phyloP scores from a whole-genome alignment of 768 basidiomycete species.

The Rhizopogon vinicolor region DNA sequence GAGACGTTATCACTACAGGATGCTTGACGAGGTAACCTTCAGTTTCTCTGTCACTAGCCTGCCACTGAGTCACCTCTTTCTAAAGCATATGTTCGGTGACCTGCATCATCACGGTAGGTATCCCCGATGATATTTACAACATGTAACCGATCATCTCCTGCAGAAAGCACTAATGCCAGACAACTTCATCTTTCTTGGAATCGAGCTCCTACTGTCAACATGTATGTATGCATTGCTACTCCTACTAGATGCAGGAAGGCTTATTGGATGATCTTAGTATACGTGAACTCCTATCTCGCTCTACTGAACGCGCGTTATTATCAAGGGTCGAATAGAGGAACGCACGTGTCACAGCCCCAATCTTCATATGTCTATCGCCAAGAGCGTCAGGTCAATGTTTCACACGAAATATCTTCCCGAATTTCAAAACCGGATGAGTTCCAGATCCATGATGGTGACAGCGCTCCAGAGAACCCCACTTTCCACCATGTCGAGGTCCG shows the following conservation, averaged over 20 bases:
- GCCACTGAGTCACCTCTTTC: background rate
- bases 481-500: background rate
- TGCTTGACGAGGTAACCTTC: background rate
- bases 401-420: constrained; percentile 12
- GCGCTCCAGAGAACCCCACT: background rate
- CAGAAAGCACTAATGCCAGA: constrained; percentile 47
- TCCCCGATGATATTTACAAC: background rate
- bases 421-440: background rate
- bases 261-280: constrained; percentile 31
- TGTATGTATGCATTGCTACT: constrained; percentile 29
- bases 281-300: constrained; percentile 54
- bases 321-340: background rate
- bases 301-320: constrained; percentile 8
- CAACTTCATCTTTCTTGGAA: constrained; percentile 52
- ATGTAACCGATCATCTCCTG: background rate
- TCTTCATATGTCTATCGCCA: background rate
- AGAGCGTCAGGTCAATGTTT: background rate
- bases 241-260: background rate
- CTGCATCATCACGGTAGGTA: background rate
- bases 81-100: background rate
- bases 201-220: constrained; percentile 53
- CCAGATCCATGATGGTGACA: background rate
- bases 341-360: background rate
- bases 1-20: background rate
- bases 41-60: background rate